Base-by-base conservation (phyloP, 768 basidiomycete genomes). In the Daedaleopsis sinensis region DNA sequence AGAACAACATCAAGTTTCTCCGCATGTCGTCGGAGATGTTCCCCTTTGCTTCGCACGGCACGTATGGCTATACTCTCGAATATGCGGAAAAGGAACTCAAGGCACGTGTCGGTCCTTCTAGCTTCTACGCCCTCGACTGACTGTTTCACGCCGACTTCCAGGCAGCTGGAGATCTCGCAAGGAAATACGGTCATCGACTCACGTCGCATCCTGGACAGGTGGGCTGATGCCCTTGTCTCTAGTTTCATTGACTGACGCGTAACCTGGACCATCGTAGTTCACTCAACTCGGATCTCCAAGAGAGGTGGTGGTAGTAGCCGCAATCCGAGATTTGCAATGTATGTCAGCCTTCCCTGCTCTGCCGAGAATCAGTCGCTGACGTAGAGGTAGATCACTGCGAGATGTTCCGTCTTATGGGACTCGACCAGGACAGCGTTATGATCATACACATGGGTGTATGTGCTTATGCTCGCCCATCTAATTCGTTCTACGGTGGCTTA, bases 11-110 rank as follows among this genome's bases (percentile, higher is more conserved):
- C 57, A 84, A 83, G n/a, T 96, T 95, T 74, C 84, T 96, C 76
- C 84, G 94, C 48, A 71, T 96, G 65, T 95, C 93, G 0, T 94
- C 93, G 9, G 92, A 94, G 65, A 88, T 97, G 84, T 96, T 97
- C 74, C 94, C 95, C 1, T 97, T 90, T 67, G 94, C 94, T 0
- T 91, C 90, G 1, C 96, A 98, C 66, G 79, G 76, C 18, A 80
- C 79, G 19, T 84, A 94, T 68, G 94, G 94, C 0, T 97, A 98
- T 72, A 82, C 86, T 16, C 80, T 98, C 24, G 82, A 84, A 9
- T 95, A 91, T 61, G 94, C 91, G 7, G 78, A 83, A 6, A 74
- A 76, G 27, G 82, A 80, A 58, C 68, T 86, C 47, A 80, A 79
- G 67, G 80, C 78, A 37, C 6, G 60, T 27, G 16, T 39, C 39